Percentiles rank a stretch among this genome's conserved stretches.
Evolutionary conservation across 345 rosid species (phyloP).

Genomic region (Populus euphratica): DNA sequence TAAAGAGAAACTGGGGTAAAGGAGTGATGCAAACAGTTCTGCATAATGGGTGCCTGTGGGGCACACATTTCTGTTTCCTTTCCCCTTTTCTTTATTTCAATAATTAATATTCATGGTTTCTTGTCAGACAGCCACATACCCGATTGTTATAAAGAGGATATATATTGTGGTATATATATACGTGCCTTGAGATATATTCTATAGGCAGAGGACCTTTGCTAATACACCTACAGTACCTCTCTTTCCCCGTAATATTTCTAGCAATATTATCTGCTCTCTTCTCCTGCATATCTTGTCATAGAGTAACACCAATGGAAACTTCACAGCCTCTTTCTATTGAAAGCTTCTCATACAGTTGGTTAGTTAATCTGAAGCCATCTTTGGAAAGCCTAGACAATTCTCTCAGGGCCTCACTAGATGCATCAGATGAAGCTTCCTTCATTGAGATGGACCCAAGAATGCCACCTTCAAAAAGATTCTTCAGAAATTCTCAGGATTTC

Average conservation of each 20-base stretch:
- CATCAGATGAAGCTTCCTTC: conserved; percentile 70
- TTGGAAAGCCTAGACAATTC: conserved; percentile 47
- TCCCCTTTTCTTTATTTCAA: conserved; percentile 35
- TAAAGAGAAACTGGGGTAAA: conserved; percentile 14
- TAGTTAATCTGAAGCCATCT: conserved; percentile 71
- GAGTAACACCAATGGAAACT: conserved; percentile 49
- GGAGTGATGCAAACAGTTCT: conserved; percentile 18
- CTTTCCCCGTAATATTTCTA: neutral
- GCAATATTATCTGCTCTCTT: conserved; percentile 4
- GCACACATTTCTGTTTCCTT: conserved; percentile 44
- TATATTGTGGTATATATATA: conserved; percentile 26
- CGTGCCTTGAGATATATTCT: conserved; percentile 25
- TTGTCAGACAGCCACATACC: conserved; percentile 60
- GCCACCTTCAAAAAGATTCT: conserved; percentile 87
- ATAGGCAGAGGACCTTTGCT: conserved; percentile 19
- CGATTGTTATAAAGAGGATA: conserved; percentile 24
- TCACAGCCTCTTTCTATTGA: conserved; percentile 81
- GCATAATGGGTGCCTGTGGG: conserved; percentile 54
- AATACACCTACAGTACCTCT: conserved; percentile 6
- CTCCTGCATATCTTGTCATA: neutral
- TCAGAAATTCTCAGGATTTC: conserved; percentile 59
- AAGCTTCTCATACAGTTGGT: conserved; percentile 89
- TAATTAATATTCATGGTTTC: conserved; percentile 54
- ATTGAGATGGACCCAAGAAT: conserved; percentile 95
- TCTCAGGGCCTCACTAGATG: conserved; percentile 50